A percentile compares a stretch with the other conserved stretches of the same genome.
These are phyloP conservation scores for Thermothelomyces thermophilus DNA, from an alignment of 2,329 filamentous ascomycete genomes.

Conservation along the genomic window DNA sequence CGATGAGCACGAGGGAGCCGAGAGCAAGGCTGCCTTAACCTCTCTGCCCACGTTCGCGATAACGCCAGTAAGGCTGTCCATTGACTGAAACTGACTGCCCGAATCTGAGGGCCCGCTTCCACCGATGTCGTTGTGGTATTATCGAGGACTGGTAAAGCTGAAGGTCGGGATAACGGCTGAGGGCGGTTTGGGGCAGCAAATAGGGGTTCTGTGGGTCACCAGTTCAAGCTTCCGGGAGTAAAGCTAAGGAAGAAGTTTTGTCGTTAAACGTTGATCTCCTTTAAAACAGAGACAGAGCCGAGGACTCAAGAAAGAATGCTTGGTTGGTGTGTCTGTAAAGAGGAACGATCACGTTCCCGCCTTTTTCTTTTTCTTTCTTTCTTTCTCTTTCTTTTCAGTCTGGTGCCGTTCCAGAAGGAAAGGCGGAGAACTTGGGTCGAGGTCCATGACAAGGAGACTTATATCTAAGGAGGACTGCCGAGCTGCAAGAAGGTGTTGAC, in stretches of 20 bases:
- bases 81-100: background rate
- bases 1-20: background rate
- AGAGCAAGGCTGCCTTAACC: background rate
- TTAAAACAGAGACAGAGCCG: background rate
- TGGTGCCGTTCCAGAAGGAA: background rate
- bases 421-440: background rate
- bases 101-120: background rate
- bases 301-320: slow-evolving; percentile 14
- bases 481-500: background rate
- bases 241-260: slow-evolving; percentile 3
- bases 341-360: slow-evolving; percentile 1
- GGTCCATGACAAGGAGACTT: background rate
- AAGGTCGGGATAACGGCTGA: background rate
- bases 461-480: background rate
- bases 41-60: slow-evolving; percentile 1
- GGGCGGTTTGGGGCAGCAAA: background rate
- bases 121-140: background rate
- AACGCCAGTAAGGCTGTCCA: background rate
- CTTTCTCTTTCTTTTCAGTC: background rate
- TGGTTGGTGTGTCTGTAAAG: slow-evolving; percentile 14
- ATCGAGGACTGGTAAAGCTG: background rate
- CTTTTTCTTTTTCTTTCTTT: background rate
- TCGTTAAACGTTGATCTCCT: background rate
- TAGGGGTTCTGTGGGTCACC: background rate
- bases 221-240: background rate